Base-by-base conservation (phyloP, 129 eudicot species). In the Flaveria robusta region DNA sequence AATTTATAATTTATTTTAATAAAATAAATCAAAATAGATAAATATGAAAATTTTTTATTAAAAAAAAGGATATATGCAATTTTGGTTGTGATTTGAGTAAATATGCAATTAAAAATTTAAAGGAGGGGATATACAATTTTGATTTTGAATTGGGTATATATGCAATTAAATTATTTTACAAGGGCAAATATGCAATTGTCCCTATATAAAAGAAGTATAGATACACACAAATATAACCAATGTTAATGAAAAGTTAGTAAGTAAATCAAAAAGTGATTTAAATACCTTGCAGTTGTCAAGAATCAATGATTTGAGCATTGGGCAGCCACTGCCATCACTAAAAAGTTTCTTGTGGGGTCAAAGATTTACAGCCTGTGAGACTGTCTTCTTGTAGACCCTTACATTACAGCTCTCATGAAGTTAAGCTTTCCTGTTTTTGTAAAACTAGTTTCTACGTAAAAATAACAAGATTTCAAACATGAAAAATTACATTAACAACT, bases 341-440 rank as follows among this genome's bases (percentile, higher is more conserved):
- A 94, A 89, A 79, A 86, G 77, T 87, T 85, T 39, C n/a, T n/a
- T n/a, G n/a, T n/a, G n/a, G n/a, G n/a, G 93, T 91, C 87, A 94
- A 74, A 15, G 96, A 87, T 81, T 91, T 96, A 74, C 97, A 94
- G 59, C 87, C 97, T 77, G 96, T 81, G 43, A 94, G 93, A 85
- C 91, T 97, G 56, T 91, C 96, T 85, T 91, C 98, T 81, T 71
- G 79, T 74, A 94, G 72, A 66, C 74, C 72, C 20, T 34, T 88
- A 82, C 97, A 94, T 56, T 94, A 91, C 82, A 94, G 81, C 68
- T 89, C 87, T 74, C 91, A 80, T 23, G 91, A 83, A 14, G 89
- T 89, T 82, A 94, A 88, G 84, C 98, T 94, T 77, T 94, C 98
- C 79, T 94, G 98, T 79, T 94, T 94, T 69, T 91, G 97, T 83